Evolutionary conservation across 2,329 filamentous ascomycete species (phyloP).

Genomic region (Seiridium unicorne): DNA sequence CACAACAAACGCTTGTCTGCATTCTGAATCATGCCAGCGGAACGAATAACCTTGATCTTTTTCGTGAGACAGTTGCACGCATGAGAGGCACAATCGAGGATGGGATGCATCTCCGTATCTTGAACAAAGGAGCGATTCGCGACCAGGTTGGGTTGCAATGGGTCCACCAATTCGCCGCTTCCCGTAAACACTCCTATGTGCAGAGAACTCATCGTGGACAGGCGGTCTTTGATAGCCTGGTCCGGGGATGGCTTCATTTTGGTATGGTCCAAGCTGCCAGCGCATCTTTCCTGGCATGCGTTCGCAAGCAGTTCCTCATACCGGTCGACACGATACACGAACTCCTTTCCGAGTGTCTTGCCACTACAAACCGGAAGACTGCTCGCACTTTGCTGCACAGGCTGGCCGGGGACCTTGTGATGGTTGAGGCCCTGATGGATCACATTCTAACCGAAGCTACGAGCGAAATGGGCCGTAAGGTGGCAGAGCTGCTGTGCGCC

Average conservation of each 20-base stretch:
- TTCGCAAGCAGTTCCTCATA: conserved; percentile 19
- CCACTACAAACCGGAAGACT: conserved; percentile 15
- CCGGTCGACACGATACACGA: conserved; percentile 21
- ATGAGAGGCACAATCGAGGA: conserved; percentile 40
- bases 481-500: conserved; percentile 19
- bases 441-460: conserved; percentile 14
- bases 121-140: conserved; percentile 27
- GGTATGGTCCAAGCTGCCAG: conserved; percentile 24
- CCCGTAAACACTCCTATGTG: conserved; percentile 28
- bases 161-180: conserved; percentile 25
- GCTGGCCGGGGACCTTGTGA: conserved; percentile 17
- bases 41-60: conserved; percentile 37
- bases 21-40: conserved; percentile 50
- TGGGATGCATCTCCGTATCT: conserved; percentile 17
- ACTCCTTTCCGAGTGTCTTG: conserved; percentile 22
- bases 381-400: conserved; percentile 22
- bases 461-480: conserved; percentile 10
- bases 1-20: conserved; percentile 46
- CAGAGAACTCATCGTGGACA: conserved; percentile 37
- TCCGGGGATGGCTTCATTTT: conserved; percentile 48
- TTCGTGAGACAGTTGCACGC: conserved; percentile 43
- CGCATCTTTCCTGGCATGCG: conserved; percentile 24
- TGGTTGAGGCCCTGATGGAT: conserved; percentile 18
- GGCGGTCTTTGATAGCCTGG: conserved; percentile 41
- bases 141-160: conserved; percentile 21